Conservation (phyloP, 108 stramenopile genomes). For the Cylindrotheca fusiformis region DNA sequence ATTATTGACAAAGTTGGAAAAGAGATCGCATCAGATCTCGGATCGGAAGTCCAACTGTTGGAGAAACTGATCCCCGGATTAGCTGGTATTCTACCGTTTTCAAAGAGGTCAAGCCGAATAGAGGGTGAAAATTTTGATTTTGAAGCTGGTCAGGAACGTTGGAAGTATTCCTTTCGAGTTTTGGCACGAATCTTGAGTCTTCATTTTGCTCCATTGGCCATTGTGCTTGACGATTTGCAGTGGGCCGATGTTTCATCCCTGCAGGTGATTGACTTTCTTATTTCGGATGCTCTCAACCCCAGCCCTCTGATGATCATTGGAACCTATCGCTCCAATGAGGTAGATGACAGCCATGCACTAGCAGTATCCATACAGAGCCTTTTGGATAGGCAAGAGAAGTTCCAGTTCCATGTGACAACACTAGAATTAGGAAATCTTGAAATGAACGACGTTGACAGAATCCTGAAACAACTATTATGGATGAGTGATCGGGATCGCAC, state of each 20-base stretch:
- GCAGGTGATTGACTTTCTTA: neutral
- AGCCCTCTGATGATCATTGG: slow-evolving; percentile 11
- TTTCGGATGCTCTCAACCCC: neutral
- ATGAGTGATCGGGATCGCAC: neutral
- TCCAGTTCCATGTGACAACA: neutral
- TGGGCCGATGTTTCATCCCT: slow-evolving; percentile 16
- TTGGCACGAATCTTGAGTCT: neutral
- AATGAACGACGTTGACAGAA: neutral
- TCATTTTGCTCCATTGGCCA: slow-evolving; percentile 4
- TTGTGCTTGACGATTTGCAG: slow-evolving; percentile 15
- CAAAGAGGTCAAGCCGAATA: neutral
- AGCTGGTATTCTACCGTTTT: neutral
- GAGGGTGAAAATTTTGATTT: neutral
- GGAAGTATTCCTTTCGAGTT: neutral
- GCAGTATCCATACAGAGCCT: neutral
- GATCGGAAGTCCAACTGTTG: neutral
- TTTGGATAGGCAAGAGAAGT: neutral
- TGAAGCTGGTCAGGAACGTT: neutral
- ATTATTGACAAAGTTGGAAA: neutral
- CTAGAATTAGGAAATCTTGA: neutral
- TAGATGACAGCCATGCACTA: slow-evolving; percentile 3
- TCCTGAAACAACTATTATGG: slow-evolving; percentile 7
- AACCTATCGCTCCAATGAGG: slow-evolving; percentile 18
- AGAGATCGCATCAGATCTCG: neutral
- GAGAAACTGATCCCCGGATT: slow-evolving; percentile 3